These are phyloP conservation scores for Colletotrichum cordylinicola DNA, from an alignment of 2,329 filamentous ascomycete genomes.

Conservation along the genomic window DNA sequence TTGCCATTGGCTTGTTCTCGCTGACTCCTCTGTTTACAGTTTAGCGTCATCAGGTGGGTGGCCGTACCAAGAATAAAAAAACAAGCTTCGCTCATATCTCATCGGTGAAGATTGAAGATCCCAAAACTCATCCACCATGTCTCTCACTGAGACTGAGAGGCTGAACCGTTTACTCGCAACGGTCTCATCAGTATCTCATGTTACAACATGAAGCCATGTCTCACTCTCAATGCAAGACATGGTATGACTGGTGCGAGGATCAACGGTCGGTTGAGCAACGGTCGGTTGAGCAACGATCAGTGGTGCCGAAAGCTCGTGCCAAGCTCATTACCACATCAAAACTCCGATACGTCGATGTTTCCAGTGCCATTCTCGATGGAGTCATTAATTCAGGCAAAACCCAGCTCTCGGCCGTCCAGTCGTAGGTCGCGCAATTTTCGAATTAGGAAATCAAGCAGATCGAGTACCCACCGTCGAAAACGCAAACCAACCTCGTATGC, in stretches of 20 bases:
- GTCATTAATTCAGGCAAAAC: not conserved
- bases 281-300: not conserved
- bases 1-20: not conserved
- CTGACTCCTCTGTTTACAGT: not conserved
- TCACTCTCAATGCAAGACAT: not conserved
- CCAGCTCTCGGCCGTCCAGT: not conserved
- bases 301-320: not conserved
- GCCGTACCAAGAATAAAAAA: not conserved
- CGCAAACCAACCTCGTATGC: not conserved
- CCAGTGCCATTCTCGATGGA: not conserved
- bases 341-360: not conserved
- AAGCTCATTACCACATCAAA: not conserved
- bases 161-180: no score
- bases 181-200: not conserved
- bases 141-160: not conserved
- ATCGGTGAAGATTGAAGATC: not conserved
- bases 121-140: not conserved
- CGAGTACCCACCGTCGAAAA: not conserved
- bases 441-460: not conserved
- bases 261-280: not conserved
- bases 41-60: not conserved
- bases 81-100: not conserved
- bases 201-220: not conserved
- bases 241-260: not conserved
- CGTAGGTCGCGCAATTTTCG: not conserved